Evolutionary conservation across 1,284 basidiomycete species (phyloP).

Genomic region (Pseudozyma sp.): DNA sequence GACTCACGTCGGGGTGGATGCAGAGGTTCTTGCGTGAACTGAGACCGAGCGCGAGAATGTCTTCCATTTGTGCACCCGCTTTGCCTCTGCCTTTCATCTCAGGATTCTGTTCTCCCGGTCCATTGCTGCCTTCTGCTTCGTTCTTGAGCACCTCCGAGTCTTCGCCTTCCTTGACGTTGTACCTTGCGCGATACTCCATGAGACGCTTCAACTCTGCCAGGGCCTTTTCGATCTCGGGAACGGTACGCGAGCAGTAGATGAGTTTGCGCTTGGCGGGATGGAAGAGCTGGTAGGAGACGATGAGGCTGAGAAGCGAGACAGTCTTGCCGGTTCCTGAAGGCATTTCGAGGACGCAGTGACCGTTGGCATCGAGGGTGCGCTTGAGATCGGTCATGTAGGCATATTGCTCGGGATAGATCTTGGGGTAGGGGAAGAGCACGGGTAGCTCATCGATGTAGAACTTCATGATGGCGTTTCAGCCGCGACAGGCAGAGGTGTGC

Average conservation of each 20-base stretch:
- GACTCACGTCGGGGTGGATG: slow-evolving; percentile 92
- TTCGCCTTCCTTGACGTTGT: slow-evolving; percentile 71
- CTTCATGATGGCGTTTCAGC: slow-evolving; percentile 76
- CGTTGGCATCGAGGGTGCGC: slow-evolving; percentile 88
- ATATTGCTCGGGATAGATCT: slow-evolving; percentile 84
- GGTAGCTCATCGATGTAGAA: slow-evolving; percentile 91
- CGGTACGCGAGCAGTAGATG: slow-evolving; percentile 98
- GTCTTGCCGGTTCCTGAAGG: slow-evolving; percentile 99
- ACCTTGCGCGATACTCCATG: slow-evolving; percentile 82
- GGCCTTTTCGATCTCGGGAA: slow-evolving; percentile 99
- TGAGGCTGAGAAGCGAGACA: slow-evolving; percentile 92
- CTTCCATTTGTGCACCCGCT: slow-evolving; percentile 65
- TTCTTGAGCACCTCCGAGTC: slow-evolving; percentile 78
- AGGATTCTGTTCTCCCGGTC: slow-evolving; percentile 30
- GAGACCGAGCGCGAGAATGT: slow-evolving; percentile 88
- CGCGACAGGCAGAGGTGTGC: neutral
- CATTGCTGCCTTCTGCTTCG: slow-evolving; percentile 30
- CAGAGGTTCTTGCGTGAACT: slow-evolving; percentile 97
- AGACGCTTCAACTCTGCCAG: slow-evolving; percentile 93
- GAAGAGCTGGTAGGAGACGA: slow-evolving; percentile 97
- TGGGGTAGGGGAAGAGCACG: slow-evolving; percentile 70
- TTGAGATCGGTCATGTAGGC: slow-evolving; percentile 99
- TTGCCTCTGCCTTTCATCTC: slow-evolving; percentile 49
- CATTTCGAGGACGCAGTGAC: slow-evolving; percentile 99
- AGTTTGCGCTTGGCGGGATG: slow-evolving; percentile 92